Conservation (phyloP, 164 flowering plant genomes). For the Piper betle region DNA sequence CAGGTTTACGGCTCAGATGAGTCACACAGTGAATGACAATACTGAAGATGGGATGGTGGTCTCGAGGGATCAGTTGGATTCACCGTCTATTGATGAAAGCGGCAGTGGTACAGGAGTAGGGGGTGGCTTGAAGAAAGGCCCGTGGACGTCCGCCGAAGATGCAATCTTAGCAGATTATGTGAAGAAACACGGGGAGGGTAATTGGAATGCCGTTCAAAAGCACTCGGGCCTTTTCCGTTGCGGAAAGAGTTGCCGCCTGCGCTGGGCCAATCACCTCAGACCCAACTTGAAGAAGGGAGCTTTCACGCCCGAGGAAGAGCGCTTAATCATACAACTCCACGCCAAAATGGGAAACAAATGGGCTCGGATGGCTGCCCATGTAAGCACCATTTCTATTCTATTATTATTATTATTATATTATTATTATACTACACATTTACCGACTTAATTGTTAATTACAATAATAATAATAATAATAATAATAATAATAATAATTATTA, state of each 20-base stretch:
- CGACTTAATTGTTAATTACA: too few relatives aligned
- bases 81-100: conserved; percentile 39
- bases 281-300: conserved; percentile 85
- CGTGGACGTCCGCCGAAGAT: conserved; percentile 86
- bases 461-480: too few relatives aligned
- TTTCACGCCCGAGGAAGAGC: conserved; percentile 68
- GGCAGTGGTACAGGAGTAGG: conserved; percentile 21
- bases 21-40: conserved; percentile 32
- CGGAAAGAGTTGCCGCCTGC: conserved; percentile 85
- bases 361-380: conserved; percentile 91
- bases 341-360: conserved; percentile 85
- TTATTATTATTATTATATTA: too few relatives aligned
- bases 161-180: conserved; percentile 74
- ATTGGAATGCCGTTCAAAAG: conserved; percentile 90
- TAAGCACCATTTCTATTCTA: conserved; percentile 15
- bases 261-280: conserved; percentile 87
- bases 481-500: too few relatives aligned
- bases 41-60: conserved; percentile 36
- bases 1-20: conserved; percentile 19
- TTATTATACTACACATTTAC: too few relatives aligned
- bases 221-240: conserved; percentile 71
- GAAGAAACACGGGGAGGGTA: conserved; percentile 76
- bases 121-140: conserved; percentile 70
- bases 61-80: conserved; percentile 27
- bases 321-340: conserved; percentile 61